Percentiles rank a stretch among this genome's conserved stretches.
These are phyloP conservation scores for Apodospora peruviana DNA, from an alignment of 495 filamentous ascomycete genomes.

Conservation along the genomic window DNA sequence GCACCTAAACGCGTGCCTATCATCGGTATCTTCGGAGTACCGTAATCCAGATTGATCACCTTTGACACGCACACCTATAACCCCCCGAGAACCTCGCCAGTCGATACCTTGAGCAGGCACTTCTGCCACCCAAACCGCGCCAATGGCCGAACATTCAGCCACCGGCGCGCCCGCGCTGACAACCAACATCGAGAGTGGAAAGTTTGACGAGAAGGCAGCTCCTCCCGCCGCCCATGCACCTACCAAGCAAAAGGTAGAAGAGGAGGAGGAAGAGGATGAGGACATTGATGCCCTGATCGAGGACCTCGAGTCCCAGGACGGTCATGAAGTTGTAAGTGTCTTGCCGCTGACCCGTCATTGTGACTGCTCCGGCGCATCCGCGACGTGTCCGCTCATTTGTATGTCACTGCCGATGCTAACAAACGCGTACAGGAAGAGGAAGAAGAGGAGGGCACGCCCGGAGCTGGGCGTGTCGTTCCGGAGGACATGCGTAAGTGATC, in stretches of 20 bases:
- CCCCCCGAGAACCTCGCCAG: slow-evolving; percentile 8
- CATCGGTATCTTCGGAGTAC: neutral
- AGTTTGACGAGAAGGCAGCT: slow-evolving; percentile 51
- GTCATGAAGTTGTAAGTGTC: slow-evolving; percentile 39
- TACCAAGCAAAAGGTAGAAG: slow-evolving; percentile 32
- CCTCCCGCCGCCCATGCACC: slow-evolving; percentile 18
- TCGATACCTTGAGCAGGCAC: slow-evolving; percentile 27
- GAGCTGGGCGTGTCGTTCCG: slow-evolving; percentile 48
- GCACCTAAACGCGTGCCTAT: slow-evolving; percentile 1
- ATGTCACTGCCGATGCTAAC: slow-evolving; percentile 8
- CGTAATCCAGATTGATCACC: slow-evolving; percentile 6
- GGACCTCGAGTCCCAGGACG: slow-evolving; percentile 74
- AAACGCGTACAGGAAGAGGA: slow-evolving; percentile 38
- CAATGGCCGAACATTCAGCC: slow-evolving; percentile 44
- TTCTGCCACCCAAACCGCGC: slow-evolving; percentile 24
- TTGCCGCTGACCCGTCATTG: neutral
- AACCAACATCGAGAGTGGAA: slow-evolving; percentile 50
- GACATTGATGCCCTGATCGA: slow-evolving; percentile 78
- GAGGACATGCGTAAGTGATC: slow-evolving; percentile 47
- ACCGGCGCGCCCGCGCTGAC: slow-evolving; percentile 44
- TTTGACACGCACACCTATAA: neutral
- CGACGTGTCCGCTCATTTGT: neutral
- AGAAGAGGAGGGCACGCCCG: slow-evolving; percentile 48
- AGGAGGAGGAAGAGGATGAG: slow-evolving; percentile 62
- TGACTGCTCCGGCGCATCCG: neutral